Evolutionary conservation across 345 rosid species (phyloP), one percentile per base, ranked within the genome.

Genomic region (Linum trigynum): DNA sequence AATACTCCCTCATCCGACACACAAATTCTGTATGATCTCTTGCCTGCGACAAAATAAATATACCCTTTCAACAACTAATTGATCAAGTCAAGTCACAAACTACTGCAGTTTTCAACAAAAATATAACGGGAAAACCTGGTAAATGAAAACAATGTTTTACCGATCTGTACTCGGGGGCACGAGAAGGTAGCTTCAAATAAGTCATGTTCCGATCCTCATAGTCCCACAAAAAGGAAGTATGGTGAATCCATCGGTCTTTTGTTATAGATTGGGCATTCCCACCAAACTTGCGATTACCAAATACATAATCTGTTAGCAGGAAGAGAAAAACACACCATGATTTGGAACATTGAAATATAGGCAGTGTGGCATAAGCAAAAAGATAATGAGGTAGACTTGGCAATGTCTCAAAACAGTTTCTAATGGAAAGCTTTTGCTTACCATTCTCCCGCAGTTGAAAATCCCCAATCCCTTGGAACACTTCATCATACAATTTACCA

Each of bases 361-460:
- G 32, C 32, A 23, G 32, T 23, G 32, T 5, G 42, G 38, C 39
- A 7, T 14, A 48, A 48, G 57, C 17, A 38, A 4, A 42, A 37
- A 8, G 9, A n/a, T 41, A 0, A 37, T 7, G 16, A 7, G 37
- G 37, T 38, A 23, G 8, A 59, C 51, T 23, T 32, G n/a, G 0
- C 39, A 2, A 55, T 6, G 39, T 11, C 6, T 0, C 5, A 61
- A 38, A 66, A 23, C 32, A 57, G 36, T 38, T 51, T 62, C 51
- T 1, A 35, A 72, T 55, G 50, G 50, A 68, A 72, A 67, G 62
- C 35, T 23, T 48, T 7, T 45, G 16, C 7, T 43, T 83, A 89
- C 95, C 97, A 72, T 92, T 92, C 79, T 92, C 96, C 8, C 89
- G 96, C 60, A 90, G 90, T 8, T 74, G 87, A 74, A 89, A 92